A percentile compares a stretch with the other conserved stretches of the same genome.
These are phyloP conservation scores for Glonium stellatum DNA, from an alignment of 495 filamentous ascomycete genomes.

Conservation along the genomic window DNA sequence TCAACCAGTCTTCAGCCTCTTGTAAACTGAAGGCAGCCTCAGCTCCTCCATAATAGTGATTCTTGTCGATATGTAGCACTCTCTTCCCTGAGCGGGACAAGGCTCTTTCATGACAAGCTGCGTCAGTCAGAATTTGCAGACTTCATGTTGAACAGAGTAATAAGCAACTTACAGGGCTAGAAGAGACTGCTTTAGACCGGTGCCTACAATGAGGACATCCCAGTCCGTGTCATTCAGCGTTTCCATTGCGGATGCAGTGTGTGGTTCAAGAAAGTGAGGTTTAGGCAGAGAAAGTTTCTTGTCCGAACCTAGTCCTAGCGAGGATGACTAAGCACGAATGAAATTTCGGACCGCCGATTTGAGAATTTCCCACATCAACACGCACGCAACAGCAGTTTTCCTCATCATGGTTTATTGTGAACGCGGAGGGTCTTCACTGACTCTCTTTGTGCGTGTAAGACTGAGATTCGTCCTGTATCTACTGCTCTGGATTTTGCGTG, in stretches of 20 bases:
- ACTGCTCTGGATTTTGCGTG: slow-evolving; percentile 78
- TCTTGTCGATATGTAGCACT: slow-evolving; percentile 81
- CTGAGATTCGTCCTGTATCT: slow-evolving; percentile 82
- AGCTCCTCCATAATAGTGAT: slow-evolving; percentile 77
- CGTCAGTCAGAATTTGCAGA: slow-evolving; percentile 55
- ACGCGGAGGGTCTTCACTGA: slow-evolving; percentile 63
- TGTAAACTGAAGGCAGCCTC: slow-evolving; percentile 84
- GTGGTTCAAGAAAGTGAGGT: slow-evolving; percentile 26
- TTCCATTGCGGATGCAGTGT: slow-evolving; percentile 58
- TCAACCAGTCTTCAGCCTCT: slow-evolving; percentile 71
- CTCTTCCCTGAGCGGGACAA: slow-evolving; percentile 88
- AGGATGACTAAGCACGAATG: slow-evolving; percentile 19
- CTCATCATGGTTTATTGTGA: slow-evolving; percentile 36
- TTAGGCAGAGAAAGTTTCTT: slow-evolving; percentile 9
- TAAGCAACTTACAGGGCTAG: slow-evolving; percentile 71
- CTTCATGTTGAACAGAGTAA: slow-evolving; percentile 18
- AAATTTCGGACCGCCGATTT: not conserved
- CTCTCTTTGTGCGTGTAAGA: slow-evolving; percentile 62
- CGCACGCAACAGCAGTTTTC: slow-evolving; percentile 25
- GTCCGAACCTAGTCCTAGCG: slow-evolving; percentile 6
- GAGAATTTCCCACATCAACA: slow-evolving; percentile 11
- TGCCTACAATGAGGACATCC: slow-evolving; percentile 89
- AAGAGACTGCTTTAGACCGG: slow-evolving; percentile 81
- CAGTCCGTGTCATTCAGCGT: slow-evolving; percentile 71
- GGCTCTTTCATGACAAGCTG: slow-evolving; percentile 60